Conservation (phyloP, 257 asterid genomes). For the Solanum chiquidenum region DNA sequence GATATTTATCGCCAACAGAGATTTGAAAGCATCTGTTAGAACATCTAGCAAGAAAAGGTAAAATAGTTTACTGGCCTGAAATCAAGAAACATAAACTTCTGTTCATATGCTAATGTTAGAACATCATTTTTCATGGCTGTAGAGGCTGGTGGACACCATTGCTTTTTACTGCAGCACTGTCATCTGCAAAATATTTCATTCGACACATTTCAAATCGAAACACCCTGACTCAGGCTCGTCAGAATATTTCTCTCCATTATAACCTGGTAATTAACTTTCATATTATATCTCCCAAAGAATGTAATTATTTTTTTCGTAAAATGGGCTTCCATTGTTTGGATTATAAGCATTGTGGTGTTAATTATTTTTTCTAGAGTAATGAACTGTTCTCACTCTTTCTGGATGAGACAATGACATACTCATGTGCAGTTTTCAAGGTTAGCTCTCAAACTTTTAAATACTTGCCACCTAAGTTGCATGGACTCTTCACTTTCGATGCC, state of each 20-base stretch:
- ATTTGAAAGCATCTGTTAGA: constrained; percentile 30
- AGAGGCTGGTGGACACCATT: constrained; percentile 97
- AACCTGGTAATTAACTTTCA: constrained; percentile 1
- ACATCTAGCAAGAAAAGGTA: constrained; percentile 44
- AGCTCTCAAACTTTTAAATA: neutral
- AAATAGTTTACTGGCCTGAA: neutral
- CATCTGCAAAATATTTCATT: constrained; percentile 79
- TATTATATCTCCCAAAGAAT: neutral
- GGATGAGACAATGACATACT: constrained; percentile 64
- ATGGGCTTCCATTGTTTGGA: no score
- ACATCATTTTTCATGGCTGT: constrained; percentile 35
- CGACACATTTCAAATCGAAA: neutral
- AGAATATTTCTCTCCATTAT: no score
- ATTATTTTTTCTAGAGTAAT: constrained; percentile 41
- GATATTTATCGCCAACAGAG: constrained; percentile 63
- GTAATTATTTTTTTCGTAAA: neutral
- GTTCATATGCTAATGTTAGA: neutral
- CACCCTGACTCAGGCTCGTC: no score
- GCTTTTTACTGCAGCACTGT: constrained; percentile 44
- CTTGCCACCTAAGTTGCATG: no score
- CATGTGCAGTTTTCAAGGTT: constrained; percentile 79
- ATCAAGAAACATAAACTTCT: neutral
- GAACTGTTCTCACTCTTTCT: constrained; percentile 30
- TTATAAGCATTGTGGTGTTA: no score
- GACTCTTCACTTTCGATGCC: no score